Evolutionary conservation across 2,329 filamentous ascomycete genomes (phyloP).

Genomic region (Cladophialophora immunda): DNA sequence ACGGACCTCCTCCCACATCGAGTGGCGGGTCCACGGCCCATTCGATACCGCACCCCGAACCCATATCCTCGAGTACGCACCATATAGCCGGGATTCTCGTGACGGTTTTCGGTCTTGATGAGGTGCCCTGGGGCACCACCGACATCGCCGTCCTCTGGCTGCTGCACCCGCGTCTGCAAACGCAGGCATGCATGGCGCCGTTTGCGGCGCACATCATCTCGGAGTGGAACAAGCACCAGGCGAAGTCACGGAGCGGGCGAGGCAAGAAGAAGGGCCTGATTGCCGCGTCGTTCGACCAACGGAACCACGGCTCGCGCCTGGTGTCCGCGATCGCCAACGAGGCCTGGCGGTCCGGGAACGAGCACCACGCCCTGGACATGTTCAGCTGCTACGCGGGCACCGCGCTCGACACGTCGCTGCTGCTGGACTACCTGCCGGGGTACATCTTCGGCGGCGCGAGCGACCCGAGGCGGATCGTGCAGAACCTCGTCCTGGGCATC

Average conservation of each 20-base stretch:
- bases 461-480: constrained; percentile 54
- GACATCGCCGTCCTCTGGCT: constrained; percentile 86
- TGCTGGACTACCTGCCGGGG: constrained; percentile 80
- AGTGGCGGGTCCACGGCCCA: constrained; percentile 36
- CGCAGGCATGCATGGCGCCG: constrained; percentile 76
- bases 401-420: constrained; percentile 74
- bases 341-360: constrained; percentile 81
- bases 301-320: constrained; percentile 83
- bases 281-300: constrained; percentile 86
- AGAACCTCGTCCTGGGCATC: constrained; percentile 81
- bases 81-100: constrained; percentile 80
- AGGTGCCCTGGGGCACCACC: constrained; percentile 66
- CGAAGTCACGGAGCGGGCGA: constrained; percentile 38
- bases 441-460: constrained; percentile 70
- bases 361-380: constrained; percentile 89
- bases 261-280: constrained; percentile 68
- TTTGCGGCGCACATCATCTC: constrained; percentile 74
- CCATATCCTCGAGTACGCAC: constrained; percentile 56
- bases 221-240: constrained; percentile 67
- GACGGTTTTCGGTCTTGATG: constrained; percentile 81
- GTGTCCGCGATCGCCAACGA: constrained; percentile 75
- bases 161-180: constrained; percentile 79
- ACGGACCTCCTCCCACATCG: constrained; percentile 27
- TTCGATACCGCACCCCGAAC: constrained; percentile 38
- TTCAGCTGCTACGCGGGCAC: constrained; percentile 71